Evolutionary conservation across 2,329 filamentous ascomycete species (phyloP).

Genomic region (Lachnellula cervina): DNA sequence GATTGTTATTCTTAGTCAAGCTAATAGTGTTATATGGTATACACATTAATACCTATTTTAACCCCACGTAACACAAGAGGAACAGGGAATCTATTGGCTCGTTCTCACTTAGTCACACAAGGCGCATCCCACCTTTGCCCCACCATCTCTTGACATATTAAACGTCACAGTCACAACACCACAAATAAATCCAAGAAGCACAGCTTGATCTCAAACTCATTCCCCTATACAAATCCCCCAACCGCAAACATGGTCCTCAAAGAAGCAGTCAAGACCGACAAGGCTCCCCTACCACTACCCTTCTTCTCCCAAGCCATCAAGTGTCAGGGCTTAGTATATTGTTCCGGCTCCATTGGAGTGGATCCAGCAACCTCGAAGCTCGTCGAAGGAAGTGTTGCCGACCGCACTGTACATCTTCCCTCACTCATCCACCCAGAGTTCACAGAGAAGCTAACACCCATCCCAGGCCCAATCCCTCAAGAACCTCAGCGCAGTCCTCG

Average conservation of each 20-base stretch:
- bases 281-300: slow-evolving; percentile 46
- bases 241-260: slow-evolving; percentile 21
- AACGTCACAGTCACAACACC: too few relatives aligned
- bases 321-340: slow-evolving; percentile 65
- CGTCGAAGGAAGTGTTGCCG: slow-evolving; percentile 52
- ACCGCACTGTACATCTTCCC: slow-evolving; percentile 42
- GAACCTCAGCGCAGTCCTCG: slow-evolving; percentile 55
- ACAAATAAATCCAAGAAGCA: too few relatives aligned
- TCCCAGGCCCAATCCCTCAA: slow-evolving; percentile 48
- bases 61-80: too few relatives aligned
- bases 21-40: too few relatives aligned
- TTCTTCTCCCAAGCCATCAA: slow-evolving; percentile 58
- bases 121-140: too few relatives aligned
- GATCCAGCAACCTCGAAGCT: slow-evolving; percentile 50
- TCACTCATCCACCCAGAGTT: too few relatives aligned
- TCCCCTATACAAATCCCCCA: neutral
- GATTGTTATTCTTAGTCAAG: too few relatives aligned
- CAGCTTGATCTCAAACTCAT: too few relatives aligned
- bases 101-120: too few relatives aligned
- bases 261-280: slow-evolving; percentile 25
- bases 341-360: slow-evolving; percentile 58
- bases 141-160: too few relatives aligned
- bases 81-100: too few relatives aligned
- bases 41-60: too few relatives aligned
- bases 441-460: neutral